phyloP scores from a whole-genome alignment of 768 basidiomycete species.

The Kwoniella newhampshirensis region DNA sequence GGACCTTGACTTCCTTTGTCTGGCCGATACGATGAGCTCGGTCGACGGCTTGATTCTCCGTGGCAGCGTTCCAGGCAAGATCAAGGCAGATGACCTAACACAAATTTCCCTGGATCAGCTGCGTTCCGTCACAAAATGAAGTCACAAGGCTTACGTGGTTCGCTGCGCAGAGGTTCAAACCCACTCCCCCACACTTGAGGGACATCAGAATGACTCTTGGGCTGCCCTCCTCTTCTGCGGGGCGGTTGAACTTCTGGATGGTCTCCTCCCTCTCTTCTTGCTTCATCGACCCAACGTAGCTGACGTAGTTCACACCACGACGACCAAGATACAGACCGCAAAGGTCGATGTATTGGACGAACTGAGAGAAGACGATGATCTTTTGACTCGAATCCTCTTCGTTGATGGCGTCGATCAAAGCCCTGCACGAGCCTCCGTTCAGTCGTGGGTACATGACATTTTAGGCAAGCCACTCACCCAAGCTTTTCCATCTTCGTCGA shows the following conservation, averaged over 20 bases:
- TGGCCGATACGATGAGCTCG: conserved; percentile 55
- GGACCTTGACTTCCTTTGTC: conserved; percentile 46
- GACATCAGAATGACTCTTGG: conserved; percentile 52
- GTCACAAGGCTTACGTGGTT: conserved; percentile 18
- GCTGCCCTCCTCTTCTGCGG: conserved; percentile 30
- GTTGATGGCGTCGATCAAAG: conserved; percentile 58
- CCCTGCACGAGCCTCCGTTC: conserved; percentile 58
- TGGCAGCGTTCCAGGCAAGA: conserved; percentile 54
- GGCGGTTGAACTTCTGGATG: conserved; percentile 41
- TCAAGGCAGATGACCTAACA: conserved; percentile 51
- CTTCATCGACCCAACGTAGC: conserved; percentile 54
- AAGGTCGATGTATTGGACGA: conserved; percentile 66
- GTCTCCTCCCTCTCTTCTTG: conserved; percentile 43
- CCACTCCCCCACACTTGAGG: conserved; percentile 54
- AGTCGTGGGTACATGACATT: not conserved
- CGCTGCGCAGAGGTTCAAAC: conserved; percentile 45
- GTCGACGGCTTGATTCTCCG: conserved; percentile 52
- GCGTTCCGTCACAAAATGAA: not conserved
- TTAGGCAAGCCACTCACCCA: conserved; percentile 14
- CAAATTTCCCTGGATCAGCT: conserved; percentile 18
- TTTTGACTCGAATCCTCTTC: conserved; percentile 63
- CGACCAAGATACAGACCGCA: conserved; percentile 65
- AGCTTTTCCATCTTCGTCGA: conserved; percentile 66
- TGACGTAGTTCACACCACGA: conserved; percentile 44
- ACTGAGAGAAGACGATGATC: conserved; percentile 67